Evolutionary conservation across 73 alveolate genomes (phyloP).

Genomic region (Paramecium tetraurelia): DNA sequence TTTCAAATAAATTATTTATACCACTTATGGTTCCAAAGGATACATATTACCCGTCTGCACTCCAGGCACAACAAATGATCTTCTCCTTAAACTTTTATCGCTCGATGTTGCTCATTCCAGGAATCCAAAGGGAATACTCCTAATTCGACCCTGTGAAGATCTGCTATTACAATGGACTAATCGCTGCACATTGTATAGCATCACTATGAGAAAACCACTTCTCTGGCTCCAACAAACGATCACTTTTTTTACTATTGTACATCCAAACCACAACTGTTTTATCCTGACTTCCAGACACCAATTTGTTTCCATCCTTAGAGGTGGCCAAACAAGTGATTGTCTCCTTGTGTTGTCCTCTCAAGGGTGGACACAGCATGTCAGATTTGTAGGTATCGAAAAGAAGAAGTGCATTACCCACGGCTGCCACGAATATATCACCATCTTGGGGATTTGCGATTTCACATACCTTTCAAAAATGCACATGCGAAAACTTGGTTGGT

Average conservation of each 20-base stretch:
- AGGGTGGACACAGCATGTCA: background rate
- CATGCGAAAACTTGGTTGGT: slow-evolving; percentile 26
- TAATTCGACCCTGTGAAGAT: slow-evolving; percentile 42
- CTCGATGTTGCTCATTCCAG: slow-evolving; percentile 33
- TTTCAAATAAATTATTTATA: background rate
- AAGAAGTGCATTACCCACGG: slow-evolving; percentile 57
- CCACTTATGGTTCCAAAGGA: slow-evolving; percentile 58
- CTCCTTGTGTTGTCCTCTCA: slow-evolving; percentile 26
- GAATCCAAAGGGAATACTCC: slow-evolving; percentile 53
- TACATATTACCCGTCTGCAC: slow-evolving; percentile 41
- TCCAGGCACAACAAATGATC: slow-evolving; percentile 56
- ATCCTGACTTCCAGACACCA: slow-evolving; percentile 32
- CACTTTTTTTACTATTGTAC: slow-evolving; percentile 1
- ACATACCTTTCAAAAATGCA: background rate
- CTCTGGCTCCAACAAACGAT: slow-evolving; percentile 34
- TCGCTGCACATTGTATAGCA: slow-evolving; percentile 24
- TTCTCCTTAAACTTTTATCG: slow-evolving; percentile 44
- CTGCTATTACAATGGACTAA: slow-evolving; percentile 31
- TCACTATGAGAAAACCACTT: slow-evolving; percentile 46
- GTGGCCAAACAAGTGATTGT: background rate
- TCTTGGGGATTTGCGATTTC: background rate
- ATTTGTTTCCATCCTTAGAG: background rate
- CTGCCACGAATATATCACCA: slow-evolving; percentile 47
- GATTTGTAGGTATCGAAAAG: background rate
- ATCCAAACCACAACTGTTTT: slow-evolving; percentile 54